phyloP scores from a whole-genome alignment of 768 basidiomycete species.

The Exidia glandulosa region DNA sequence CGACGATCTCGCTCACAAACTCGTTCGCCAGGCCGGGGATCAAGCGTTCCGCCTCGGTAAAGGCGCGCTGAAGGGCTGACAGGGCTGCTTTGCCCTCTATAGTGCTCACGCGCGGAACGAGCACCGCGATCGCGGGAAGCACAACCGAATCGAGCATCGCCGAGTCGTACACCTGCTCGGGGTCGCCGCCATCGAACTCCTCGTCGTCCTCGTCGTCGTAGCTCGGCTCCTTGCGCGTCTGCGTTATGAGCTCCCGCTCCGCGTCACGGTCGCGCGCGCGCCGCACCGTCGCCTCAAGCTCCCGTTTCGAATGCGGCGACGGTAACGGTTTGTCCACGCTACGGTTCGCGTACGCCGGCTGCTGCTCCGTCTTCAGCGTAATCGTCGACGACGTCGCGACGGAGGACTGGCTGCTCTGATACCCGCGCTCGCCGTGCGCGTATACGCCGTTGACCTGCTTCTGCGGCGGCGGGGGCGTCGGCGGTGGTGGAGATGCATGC shows the following conservation, averaged over 20 bases:
- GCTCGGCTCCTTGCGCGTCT: constrained; percentile 52
- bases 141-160: constrained; percentile 96
- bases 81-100: constrained; percentile 83
- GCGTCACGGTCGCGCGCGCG: constrained; percentile 28
- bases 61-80: constrained; percentile 78
- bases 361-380: constrained; percentile 43
- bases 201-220: constrained; percentile 49
- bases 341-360: constrained; percentile 12
- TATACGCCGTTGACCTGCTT: neutral
- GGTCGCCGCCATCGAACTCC: constrained; percentile 32
- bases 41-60: constrained; percentile 88
- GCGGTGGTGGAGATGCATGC: constrained; percentile 1
- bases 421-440: constrained; percentile 10
- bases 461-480: neutral
- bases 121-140: constrained; percentile 78
- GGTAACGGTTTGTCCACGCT: neutral
- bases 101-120: constrained; percentile 88
- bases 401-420: constrained; percentile 30
- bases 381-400: constrained; percentile 15
- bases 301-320: constrained; percentile 16
- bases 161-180: constrained; percentile 49
- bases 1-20: constrained; percentile 86
- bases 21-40: constrained; percentile 93
- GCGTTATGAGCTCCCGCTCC: constrained; percentile 9
- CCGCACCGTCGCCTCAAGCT: constrained; percentile 61